These are phyloP conservation scores for Tricholoma hemisulphureum DNA, from an alignment of 768 basidiomycete genomes.

Conservation along the genomic window DNA sequence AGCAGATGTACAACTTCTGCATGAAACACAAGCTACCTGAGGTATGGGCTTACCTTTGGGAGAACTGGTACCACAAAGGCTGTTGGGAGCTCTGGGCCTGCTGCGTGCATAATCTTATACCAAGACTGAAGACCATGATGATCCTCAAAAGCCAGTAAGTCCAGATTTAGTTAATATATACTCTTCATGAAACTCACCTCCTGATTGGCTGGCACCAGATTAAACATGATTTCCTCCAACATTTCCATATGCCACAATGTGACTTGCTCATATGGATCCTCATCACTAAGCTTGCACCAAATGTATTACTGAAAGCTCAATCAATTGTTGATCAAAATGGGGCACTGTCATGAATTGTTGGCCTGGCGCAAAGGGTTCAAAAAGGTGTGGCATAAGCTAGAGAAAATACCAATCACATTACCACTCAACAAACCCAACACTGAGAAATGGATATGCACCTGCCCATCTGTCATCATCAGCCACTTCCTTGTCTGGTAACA, in stretches of 20 bases:
- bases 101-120: conserved; percentile 14
- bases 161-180: neutral
- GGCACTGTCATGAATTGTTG: conserved; percentile 4
- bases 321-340: neutral
- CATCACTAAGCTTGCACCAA: conserved; percentile 23
- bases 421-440: conserved; percentile 16
- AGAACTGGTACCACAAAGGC: neutral
- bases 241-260: conserved; percentile 30
- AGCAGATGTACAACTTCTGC: neutral
- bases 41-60: neutral
- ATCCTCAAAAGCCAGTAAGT: conserved; percentile 29
- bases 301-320: neutral
- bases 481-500: no score
- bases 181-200: neutral
- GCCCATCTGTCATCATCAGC: no score
- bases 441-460: conserved; percentile 14
- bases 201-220: conserved; percentile 30
- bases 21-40: neutral
- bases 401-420: conserved; percentile 14
- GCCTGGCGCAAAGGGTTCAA: conserved; percentile 20
- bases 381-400: conserved; percentile 12
- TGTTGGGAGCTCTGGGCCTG: neutral
- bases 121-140: conserved; percentile 29
- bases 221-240: conserved; percentile 33
- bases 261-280: conserved; percentile 34